These are phyloP conservation scores for Yamadazyma blattariae DNA, from an alignment of 1,139 yeast species.

Conservation along the genomic window DNA sequence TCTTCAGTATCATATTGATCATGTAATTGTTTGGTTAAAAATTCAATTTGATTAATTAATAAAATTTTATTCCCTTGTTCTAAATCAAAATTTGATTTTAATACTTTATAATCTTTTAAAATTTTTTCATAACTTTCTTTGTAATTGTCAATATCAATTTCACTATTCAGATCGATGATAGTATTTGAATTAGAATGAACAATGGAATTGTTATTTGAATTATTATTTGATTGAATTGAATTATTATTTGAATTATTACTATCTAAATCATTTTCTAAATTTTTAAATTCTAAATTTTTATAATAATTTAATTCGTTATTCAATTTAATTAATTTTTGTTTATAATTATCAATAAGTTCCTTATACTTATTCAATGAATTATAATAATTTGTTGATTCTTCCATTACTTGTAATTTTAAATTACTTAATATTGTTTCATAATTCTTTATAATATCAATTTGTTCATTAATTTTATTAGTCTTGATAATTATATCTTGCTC, in stretches of 20 bases:
- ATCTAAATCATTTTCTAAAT: constrained; percentile 11
- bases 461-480: constrained; percentile 16
- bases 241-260: constrained; percentile 1
- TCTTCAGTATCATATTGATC: background rate
- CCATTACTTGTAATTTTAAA: constrained; percentile 10
- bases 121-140: constrained; percentile 29
- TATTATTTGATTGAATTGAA: background rate
- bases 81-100: constrained; percentile 42
- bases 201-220: no score
- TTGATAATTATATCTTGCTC: constrained; percentile 15
- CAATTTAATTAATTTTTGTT: constrained; percentile 25
- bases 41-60: constrained; percentile 55
- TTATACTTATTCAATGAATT: constrained; percentile 32
- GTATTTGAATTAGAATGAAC: no score
- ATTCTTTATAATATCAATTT: constrained; percentile 14
- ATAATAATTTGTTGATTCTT: constrained; percentile 19
- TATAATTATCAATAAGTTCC: constrained; percentile 30
- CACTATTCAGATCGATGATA: background rate
- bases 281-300: constrained; percentile 14
- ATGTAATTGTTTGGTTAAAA: constrained; percentile 40
- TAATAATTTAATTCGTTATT: constrained; percentile 21
- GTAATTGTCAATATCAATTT: background rate
- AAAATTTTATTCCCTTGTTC: constrained; percentile 51
- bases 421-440: constrained; percentile 14
- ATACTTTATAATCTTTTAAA: constrained; percentile 35